phyloP scores from a whole-genome alignment of 371 early-diverging fungal species.

The Mortierella sp. region DNA sequence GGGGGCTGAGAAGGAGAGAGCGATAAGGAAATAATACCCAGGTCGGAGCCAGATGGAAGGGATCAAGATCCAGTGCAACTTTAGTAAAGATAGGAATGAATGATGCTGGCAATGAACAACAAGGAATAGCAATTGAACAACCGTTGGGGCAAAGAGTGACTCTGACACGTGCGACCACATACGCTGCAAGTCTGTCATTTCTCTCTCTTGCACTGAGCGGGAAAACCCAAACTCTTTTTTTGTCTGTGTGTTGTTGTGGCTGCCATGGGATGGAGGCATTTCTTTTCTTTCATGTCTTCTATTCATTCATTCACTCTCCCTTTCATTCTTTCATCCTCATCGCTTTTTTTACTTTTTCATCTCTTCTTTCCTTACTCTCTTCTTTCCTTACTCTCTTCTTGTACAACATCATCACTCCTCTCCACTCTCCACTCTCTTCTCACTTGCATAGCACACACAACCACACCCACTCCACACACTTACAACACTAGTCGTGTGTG shows the following conservation, averaged over 20 bases:
- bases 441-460: not conserved
- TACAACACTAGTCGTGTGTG: not conserved
- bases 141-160: not conserved
- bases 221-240: not conserved
- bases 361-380: not conserved
- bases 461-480: not conserved
- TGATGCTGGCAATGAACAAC: not conserved
- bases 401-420: not conserved
- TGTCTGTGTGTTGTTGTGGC: not conserved
- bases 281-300: not conserved
- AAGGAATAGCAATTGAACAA: not conserved
- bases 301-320: not conserved
- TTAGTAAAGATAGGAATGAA: not conserved
- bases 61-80: not conserved
- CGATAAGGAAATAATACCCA: not conserved
- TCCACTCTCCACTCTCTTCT: not conserved
- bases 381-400: not conserved
- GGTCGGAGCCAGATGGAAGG: not conserved
- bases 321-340: not conserved
- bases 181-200: not conserved
- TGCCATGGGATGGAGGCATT: not conserved
- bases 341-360: not conserved
- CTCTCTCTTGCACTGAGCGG: not conserved
- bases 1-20: not conserved
- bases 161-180: slow-evolving; percentile 3